Evolutionary conservation across 139 green algal species (phyloP).

Genomic region (Penium margaritaceum): DNA sequence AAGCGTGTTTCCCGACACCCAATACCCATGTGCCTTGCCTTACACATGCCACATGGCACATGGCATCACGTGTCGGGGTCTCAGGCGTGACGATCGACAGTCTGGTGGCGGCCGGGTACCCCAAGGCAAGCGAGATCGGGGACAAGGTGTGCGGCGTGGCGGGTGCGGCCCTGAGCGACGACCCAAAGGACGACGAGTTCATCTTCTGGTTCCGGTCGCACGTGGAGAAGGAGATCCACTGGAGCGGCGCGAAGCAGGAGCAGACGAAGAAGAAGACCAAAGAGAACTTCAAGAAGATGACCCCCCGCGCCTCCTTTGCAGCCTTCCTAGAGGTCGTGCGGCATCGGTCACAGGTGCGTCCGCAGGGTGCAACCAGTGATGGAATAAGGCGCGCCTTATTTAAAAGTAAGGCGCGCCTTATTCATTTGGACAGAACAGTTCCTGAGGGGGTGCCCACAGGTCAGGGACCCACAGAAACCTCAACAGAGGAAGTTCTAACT

Average conservation of each 20-base stretch:
- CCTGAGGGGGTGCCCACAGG: too few relatives aligned
- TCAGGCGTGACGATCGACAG: conserved; percentile 30
- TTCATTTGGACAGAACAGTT: too few relatives aligned
- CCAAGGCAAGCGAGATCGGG: conserved; percentile 10
- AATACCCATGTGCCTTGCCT: neutral
- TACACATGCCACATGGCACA: neutral
- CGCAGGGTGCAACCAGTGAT: too few relatives aligned
- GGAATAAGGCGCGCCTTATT: too few relatives aligned
- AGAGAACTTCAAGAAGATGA: conserved; percentile 7
- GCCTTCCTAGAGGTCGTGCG: conserved; percentile 38
- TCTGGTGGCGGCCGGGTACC: conserved; percentile 27
- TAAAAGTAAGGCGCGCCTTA: too few relatives aligned
- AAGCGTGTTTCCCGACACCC: neutral
- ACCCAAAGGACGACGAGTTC: conserved; percentile 30
- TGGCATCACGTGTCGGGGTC: neutral
- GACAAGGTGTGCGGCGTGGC: conserved; percentile 28
- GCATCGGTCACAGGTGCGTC: neutral
- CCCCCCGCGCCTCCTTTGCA: conserved; percentile 27
- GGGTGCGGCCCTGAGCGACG: conserved; percentile 11
- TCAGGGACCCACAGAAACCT: too few relatives aligned
- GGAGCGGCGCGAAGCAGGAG: conserved; percentile 19
- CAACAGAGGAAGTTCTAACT: too few relatives aligned
- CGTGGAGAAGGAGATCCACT: conserved; percentile 31
- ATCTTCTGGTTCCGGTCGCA: conserved; percentile 43
- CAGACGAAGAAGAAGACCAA: neutral